Base-by-base conservation (phyloP, 441 rosid genomes). In the Pelargonium australe region DNA sequence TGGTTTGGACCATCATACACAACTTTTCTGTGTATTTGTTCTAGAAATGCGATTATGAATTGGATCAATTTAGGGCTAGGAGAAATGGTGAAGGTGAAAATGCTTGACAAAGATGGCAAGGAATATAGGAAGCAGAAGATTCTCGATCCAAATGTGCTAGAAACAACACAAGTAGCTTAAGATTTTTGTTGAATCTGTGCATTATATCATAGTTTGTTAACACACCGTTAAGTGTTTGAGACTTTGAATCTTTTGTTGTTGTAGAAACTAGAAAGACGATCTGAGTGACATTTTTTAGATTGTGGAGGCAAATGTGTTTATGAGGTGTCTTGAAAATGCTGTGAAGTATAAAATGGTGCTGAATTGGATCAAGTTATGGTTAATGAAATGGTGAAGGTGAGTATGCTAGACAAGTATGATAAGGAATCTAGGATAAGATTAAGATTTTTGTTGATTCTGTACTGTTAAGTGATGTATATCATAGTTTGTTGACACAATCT, bases 1-100 rank as follows among this genome's bases (percentile, higher is more conserved):
- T 0, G 99, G 95, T 34, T 23, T 23, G 25, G 25, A 23, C 85
- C 97, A 96, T 0, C 99, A 23, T 23, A 0, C 2, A 23, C 25
- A 23, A 86, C 71, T 94, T 89, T 89, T 89, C 99, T 16, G 97
- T 97, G 17, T 91, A 94, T 78, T 94, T 96, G 99, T 94, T 91
- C 65, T 66, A 91, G 78, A 88, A 75, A 66, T 96, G 96, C 62
- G 95, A 94, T 78, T 53, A 89, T 89, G 70, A 79, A 72, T 66
- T 83, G 88, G 84, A 76, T 94, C 6, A 87, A 75, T 64, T 82
- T 83, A 0, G 92, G 86, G 20, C 83, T 89, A 63, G 81, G 45
- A 44, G 23, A 68, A 51, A 66, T 81, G 4, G 64, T 63, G 53
- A 79, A 70, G 78, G 82, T 47, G 72, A 20, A 72, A 63, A 2